Base-by-base conservation (phyloP, 306 rosid genomes). In the Vigna radiata region DNA sequence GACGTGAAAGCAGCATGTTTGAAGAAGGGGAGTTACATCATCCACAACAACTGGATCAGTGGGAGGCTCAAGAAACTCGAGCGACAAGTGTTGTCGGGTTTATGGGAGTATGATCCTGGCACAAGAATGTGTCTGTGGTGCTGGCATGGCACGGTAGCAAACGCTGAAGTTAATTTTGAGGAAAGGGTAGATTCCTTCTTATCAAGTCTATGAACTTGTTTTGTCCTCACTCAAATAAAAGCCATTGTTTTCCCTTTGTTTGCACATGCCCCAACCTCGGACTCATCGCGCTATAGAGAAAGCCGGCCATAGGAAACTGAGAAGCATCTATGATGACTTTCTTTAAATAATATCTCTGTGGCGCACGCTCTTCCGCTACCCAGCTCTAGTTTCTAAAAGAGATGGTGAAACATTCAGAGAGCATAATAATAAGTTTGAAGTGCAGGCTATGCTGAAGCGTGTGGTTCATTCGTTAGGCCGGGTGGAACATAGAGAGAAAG, bases 11-110 rank as follows among this genome's bases (percentile, higher is more conserved):
- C 70, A 63, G 77, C 88, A 73, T 90, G 97, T 69, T 53, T 72
- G 49, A 86, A 85, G 78, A 86, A 66, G 85, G 96, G 96, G 54
- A 87, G 96, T 74, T 67, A 89, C 47, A 81, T 95, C 17, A 85
- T 94, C 83, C 97, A 89, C 67, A 94, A 92, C 77, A 94, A 94
- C 29, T 94, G 98, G 98, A 92, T 92, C 77, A 89, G 79, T 78
- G 96, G 98, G 58, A 90, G 99, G 80, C 85, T 87, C 11, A 95
- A 89, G 90, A 92, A 92, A 86, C 86, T 90, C n/a, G 93, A 91
- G 73, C 90, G 97, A 31, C 99, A 89, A 62, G 78, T 92, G 4
- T 82, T 77, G 49, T 95, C 97, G 29, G 97, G 99, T 50, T 85
- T 95, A 78, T 95, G 96, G 96, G 94, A 95, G 29, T 91, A 89